phyloP scores from a whole-genome alignment of 306 rosid genomes.

The Trifolium fragiferum region DNA sequence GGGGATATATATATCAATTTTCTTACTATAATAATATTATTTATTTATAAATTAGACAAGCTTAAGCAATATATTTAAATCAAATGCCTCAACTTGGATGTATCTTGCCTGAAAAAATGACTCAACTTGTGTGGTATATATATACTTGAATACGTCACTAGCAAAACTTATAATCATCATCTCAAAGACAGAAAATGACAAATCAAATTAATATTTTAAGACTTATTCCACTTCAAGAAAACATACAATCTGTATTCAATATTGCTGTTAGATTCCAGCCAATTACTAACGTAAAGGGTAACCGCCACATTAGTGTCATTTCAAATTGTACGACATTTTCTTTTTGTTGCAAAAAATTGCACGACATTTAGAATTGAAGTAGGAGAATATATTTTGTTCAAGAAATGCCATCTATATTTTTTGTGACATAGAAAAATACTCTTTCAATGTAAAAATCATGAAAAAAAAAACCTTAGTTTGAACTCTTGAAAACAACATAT shows the following conservation, averaged over 20 bases:
- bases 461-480: no score
- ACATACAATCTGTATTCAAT: constrained; percentile 1
- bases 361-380: background rate
- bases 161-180: constrained; percentile 1
- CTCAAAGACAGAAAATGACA: constrained; percentile 5
- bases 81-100: constrained; percentile 15
- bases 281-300: constrained; percentile 3
- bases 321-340: background rate
- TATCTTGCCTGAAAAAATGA: background rate
- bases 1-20: no score
- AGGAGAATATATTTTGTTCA: no score
- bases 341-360: no score
- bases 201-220: constrained; percentile 24
- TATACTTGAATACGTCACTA: background rate
- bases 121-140: background rate
- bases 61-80: background rate
- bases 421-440: background rate
- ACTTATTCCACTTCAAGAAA: constrained; percentile 31
- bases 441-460: no score
- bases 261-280: constrained; percentile 15
- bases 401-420: background rate
- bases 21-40: no score
- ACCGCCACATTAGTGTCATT: constrained; percentile 5
- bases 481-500: no score
- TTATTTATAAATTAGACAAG: background rate